Evolutionary conservation across 768 basidiomycete genomes (phyloP).

Genomic region (Leccinum disarticulatum): DNA sequence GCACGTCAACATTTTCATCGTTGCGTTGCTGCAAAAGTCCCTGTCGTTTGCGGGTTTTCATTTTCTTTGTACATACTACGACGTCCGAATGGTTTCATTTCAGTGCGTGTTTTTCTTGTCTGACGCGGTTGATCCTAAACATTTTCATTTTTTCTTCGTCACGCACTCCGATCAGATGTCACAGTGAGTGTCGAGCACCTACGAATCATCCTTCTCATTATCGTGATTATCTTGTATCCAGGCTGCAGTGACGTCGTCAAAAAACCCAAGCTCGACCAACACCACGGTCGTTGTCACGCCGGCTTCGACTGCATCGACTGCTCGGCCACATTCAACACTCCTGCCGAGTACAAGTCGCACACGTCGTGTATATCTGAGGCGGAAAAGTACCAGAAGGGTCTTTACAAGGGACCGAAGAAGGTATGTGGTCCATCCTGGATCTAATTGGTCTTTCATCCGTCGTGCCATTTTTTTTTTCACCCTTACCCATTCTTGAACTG

Average conservation of each 20-base stretch:
- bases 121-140: background rate
- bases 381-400: constrained; percentile 86
- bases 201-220: background rate
- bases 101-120: constrained; percentile 46
- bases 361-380: constrained; percentile 87
- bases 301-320: constrained; percentile 88
- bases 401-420: constrained; percentile 79
- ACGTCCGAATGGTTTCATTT: constrained; percentile 63
- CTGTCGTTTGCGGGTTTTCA: background rate
- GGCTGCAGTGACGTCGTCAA: constrained; percentile 86
- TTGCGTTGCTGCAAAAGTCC: too few relatives aligned
- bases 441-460: background rate
- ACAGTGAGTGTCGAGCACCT: constrained; percentile 44
- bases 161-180: constrained; percentile 53
- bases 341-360: constrained; percentile 77
- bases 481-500: background rate
- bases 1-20: too few relatives aligned
- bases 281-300: constrained; percentile 55
- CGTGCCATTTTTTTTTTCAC: background rate
- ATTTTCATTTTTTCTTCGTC: background rate
- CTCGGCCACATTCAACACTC: constrained; percentile 75
- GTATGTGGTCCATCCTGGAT: constrained; percentile 13
- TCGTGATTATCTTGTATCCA: constrained; percentile 25
- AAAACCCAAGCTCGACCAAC: constrained; percentile 90
- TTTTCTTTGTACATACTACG: background rate